A percentile compares a stretch with the other conserved stretches of the same genome.
phyloP scores from a whole-genome alignment of 2,329 filamentous ascomycete species.

The Emericellopsis cladophorae region DNA sequence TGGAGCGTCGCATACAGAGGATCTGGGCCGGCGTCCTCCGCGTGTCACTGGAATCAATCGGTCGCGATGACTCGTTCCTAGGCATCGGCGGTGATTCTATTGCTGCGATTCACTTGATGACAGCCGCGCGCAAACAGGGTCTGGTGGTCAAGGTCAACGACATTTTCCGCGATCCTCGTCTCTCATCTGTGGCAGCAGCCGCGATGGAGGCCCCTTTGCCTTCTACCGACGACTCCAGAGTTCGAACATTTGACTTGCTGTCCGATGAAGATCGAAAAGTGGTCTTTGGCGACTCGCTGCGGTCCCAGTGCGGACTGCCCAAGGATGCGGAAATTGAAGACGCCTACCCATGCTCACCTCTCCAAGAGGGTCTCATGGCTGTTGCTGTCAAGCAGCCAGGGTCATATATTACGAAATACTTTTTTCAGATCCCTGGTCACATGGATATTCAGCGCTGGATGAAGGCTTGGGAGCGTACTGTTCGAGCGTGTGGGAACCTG shows the following conservation, averaged over 20 bases:
- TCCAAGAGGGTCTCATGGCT: constrained; percentile 36
- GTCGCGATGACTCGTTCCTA: constrained; percentile 5
- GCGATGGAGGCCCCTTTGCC: neutral
- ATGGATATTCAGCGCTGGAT: constrained; percentile 10
- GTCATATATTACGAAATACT: constrained; percentile 18
- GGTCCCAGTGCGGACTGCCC: constrained; percentile 1
- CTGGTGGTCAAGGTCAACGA: constrained; percentile 5
- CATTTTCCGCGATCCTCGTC: constrained; percentile 5
- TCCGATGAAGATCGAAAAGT: neutral
- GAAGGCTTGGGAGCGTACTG: constrained; percentile 10
- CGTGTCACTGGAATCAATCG: constrained; percentile 1
- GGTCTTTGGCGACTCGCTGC: neutral
- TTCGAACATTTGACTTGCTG: neutral
- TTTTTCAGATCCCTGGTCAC: constrained; percentile 7
- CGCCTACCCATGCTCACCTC: constrained; percentile 32
- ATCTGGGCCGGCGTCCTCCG: constrained; percentile 14
- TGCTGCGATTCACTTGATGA: constrained; percentile 6
- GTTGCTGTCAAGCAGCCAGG: constrained; percentile 24
- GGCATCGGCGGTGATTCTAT: constrained; percentile 8
- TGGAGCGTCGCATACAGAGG: constrained; percentile 13
- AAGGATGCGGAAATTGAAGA: constrained; percentile 22
- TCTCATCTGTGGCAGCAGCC: neutral
- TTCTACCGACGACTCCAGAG: neutral
- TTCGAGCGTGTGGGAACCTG: constrained; percentile 1
- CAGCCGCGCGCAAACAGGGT: neutral